Base-by-base conservation (phyloP, 257 asterid genomes). In the Nicotiana benthamiana region DNA sequence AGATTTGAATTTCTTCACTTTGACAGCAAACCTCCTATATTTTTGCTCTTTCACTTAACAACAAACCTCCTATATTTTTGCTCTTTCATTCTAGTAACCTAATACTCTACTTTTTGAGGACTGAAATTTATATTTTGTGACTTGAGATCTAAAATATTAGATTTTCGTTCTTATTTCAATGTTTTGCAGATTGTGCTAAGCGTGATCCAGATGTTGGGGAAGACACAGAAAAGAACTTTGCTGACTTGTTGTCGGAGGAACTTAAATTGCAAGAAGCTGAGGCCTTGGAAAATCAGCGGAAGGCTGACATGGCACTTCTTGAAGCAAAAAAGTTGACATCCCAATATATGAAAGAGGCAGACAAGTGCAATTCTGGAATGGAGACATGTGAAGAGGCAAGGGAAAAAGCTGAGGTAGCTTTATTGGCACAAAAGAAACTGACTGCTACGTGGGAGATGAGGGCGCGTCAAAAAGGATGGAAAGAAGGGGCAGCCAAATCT, bases 331-430 rank as follows among this genome's bases (percentile, higher is more conserved):
- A 92, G 86, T 82, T 94, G 94, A 91, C 97, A 3, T 94, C 98
- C 80, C 97, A 92, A 82, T 94, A 90, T 86, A 97, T 93, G 87
- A 94, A 94, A 90, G 98, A 94, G 83, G 97, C 98, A 27, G 97
- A 93, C 84, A 94, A 94, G 86, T 94, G 98, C 87, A 94, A 94
- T 85, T 92, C 97, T 6, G 98, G 98, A 81, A 94, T 94, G 98
- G 98, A 91, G 80, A 94, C 97, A 2, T 94, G 98, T 80, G 98
- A 94, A 86, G 94, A 90, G 88, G 98, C 98, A 30, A 90, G 97
- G 79, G 98, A 93, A 84, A 94, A 94, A 53, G 89, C 98, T 4
- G 98, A 94, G 84, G 91, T 90, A 57, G 84, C 90, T 83, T 83
- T 94, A 80, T 68, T 84, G 79, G 83, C 89, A 32, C 98, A 94